Base-by-base conservation (phyloP, 1,284 basidiomycete genomes). In the Laetiporus sulphureus region DNA sequence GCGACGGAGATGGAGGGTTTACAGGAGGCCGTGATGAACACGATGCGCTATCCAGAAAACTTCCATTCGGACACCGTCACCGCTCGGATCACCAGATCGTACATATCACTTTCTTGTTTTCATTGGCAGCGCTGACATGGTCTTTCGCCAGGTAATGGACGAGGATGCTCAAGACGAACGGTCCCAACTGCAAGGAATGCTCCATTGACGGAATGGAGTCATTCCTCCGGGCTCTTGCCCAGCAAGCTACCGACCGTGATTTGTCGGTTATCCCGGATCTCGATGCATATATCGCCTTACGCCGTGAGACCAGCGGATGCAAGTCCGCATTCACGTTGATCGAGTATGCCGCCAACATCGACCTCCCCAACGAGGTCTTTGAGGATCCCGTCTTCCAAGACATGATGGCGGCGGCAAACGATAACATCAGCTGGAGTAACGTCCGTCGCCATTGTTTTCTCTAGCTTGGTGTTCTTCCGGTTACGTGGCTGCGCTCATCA, bases 391-490 rank as follows among this genome's bases (percentile, higher is more conserved):
- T 57, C 24, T 59, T 75, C 32, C 49, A 57, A 33, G 59, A 60
- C 18, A 51, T 74, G 16, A 47, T 56, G 0, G 50, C 56, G 20
- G 44, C 53, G 15, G 49, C 55, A 18, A 63, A 64, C 27, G 71
- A 73, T 45, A 59, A 71, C 57, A 55, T 69, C 19, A 62, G 66
- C 6, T 51, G 72, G 29, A 64, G 55, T 1, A 73, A 73, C 49
- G 70, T 66, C 34, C 50, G 58, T 57, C 10, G 36, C 11, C 23
- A 36, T 24, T 16, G 24, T 38, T 11, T 13, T 18, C 11, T 12
- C 38, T 4, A 29, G n/a, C 20, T 3, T 38, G 27, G 11, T 24
- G 32, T 16, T 19, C 18, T 21, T 5, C 19, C 18, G 20, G 42
- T 5, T 6, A 11, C 2, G 10, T 10, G 11, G 32, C 18, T 6